Evolutionary conservation across 2,329 filamentous ascomycete genomes (phyloP).

Genomic region (Dryadomyces quercivorus): DNA sequence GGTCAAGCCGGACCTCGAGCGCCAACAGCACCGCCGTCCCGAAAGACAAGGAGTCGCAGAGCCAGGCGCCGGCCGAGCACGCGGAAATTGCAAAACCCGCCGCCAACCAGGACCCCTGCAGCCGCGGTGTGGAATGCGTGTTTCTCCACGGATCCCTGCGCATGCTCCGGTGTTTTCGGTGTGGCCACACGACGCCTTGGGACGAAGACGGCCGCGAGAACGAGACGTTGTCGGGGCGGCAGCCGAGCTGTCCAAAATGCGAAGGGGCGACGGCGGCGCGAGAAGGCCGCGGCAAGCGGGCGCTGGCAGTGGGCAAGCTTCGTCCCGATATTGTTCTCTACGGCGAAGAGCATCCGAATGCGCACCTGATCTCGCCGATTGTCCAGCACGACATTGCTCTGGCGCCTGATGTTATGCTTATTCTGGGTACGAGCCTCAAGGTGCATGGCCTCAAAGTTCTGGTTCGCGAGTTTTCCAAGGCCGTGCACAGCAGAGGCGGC

Average conservation of each 20-base stretch:
- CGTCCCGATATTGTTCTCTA: constrained; percentile 64
- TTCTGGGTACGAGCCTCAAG: constrained; percentile 58
- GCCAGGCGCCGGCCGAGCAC: constrained; percentile 1
- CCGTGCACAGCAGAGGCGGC: constrained; percentile 54
- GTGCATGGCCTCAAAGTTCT: constrained; percentile 62
- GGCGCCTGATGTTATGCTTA: constrained; percentile 54
- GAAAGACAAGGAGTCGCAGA: neutral
- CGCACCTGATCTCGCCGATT: constrained; percentile 55
- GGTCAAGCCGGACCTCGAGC: neutral
- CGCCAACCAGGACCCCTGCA: constrained; percentile 11
- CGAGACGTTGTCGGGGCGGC: constrained; percentile 48
- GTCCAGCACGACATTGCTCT: constrained; percentile 55
- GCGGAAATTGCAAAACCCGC: neutral
- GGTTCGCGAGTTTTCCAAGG: constrained; percentile 59
- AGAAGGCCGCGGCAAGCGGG: constrained; percentile 53
- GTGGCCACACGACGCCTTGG: constrained; percentile 45
- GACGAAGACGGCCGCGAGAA: constrained; percentile 41
- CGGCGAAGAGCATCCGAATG: constrained; percentile 59
- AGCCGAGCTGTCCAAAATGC: constrained; percentile 57
- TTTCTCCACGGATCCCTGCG: constrained; percentile 60
- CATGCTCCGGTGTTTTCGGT: constrained; percentile 50
- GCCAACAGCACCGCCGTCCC: neutral
- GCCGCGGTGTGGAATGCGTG: constrained; percentile 50
- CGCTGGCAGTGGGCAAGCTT: constrained; percentile 54
- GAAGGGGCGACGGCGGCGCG: constrained; percentile 48